phyloP scores from a whole-genome alignment of 1,284 basidiomycete genomes.

The Cryptococcus wingfieldii region DNA sequence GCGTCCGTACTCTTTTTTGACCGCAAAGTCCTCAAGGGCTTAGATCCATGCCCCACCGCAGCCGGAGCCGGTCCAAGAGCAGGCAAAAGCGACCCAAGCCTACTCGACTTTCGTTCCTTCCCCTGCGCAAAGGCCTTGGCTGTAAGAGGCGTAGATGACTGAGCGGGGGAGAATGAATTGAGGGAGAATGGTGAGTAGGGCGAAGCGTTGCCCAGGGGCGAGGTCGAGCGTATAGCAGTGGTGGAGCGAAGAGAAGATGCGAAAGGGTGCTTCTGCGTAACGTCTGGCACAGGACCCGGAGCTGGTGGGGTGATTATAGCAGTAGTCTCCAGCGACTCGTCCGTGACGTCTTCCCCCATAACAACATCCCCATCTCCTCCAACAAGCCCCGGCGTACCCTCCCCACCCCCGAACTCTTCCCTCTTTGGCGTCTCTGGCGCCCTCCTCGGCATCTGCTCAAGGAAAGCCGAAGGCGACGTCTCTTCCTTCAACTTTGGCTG shows the following conservation, averaged over 20 bases:
- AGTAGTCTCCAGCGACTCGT: not conserved
- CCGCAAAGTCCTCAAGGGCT: not conserved
- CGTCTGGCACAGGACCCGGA: constrained; percentile 1
- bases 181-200: not conserved
- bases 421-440: constrained; percentile 25
- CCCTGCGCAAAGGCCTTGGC: not conserved
- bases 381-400: not conserved
- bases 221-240: not conserved
- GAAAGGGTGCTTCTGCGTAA: not conserved
- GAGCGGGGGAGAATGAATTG: not conserved
- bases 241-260: not conserved
- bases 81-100: constrained; percentile 3
- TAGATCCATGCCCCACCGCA: not conserved
- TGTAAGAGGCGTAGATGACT: not conserved
- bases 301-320: constrained; percentile 3
- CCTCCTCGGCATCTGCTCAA: constrained; percentile 18
- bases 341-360: not conserved
- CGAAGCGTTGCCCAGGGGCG: not conserved
- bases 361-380: not conserved
- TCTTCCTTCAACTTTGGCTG: constrained; percentile 14
- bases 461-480: constrained; percentile 14
- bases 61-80: not conserved
- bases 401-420: not conserved
- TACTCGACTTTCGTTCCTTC: not conserved
- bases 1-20: not conserved